A percentile compares a stretch with the other conserved stretches of the same genome.
Conservation (phyloP, 73 alveolate genomes). For the Blepharisma stoltei region DNA sequence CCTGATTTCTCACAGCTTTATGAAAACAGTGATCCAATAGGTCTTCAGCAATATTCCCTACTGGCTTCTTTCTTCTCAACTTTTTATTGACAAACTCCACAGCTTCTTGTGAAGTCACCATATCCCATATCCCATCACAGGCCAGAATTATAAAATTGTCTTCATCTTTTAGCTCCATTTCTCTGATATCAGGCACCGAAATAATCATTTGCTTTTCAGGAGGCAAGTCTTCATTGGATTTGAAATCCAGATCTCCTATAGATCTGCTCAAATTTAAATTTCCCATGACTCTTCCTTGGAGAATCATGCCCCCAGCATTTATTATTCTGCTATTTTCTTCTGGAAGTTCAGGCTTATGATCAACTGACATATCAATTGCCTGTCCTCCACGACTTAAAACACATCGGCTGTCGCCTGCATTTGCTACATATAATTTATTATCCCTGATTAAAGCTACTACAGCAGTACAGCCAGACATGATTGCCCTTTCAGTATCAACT, state of each 20-base stretch:
- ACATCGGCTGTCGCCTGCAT: no score
- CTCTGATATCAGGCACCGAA: constrained; percentile 64
- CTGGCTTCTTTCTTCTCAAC: constrained; percentile 32
- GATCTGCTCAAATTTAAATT: constrained; percentile 67
- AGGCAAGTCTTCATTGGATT: constrained; percentile 56
- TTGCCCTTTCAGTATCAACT: no score
- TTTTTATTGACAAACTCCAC: constrained; percentile 56
- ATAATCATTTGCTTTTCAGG: constrained; percentile 74
- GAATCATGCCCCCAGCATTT: constrained; percentile 59
- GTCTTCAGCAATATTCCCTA: constrained; percentile 27
- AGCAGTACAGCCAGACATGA: no score
- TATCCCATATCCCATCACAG: constrained; percentile 92
- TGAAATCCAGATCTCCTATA: constrained; percentile 78
- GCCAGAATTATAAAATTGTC: constrained; percentile 80
- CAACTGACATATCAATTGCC: no score
- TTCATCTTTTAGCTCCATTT: constrained; percentile 32
- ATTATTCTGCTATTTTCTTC: constrained; percentile 27
- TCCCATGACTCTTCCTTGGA: constrained; percentile 76
- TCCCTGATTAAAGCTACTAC: no score
- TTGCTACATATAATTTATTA: no score
- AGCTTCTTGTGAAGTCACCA: constrained; percentile 48
- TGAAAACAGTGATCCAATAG: constrained; percentile 34
- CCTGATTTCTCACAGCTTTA: constrained; percentile 49
- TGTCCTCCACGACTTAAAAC: no score
- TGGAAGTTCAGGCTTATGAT: no score